Base-by-base conservation (phyloP, 192 early-diverging fungal genomes). In the Podila epicladia region DNA sequence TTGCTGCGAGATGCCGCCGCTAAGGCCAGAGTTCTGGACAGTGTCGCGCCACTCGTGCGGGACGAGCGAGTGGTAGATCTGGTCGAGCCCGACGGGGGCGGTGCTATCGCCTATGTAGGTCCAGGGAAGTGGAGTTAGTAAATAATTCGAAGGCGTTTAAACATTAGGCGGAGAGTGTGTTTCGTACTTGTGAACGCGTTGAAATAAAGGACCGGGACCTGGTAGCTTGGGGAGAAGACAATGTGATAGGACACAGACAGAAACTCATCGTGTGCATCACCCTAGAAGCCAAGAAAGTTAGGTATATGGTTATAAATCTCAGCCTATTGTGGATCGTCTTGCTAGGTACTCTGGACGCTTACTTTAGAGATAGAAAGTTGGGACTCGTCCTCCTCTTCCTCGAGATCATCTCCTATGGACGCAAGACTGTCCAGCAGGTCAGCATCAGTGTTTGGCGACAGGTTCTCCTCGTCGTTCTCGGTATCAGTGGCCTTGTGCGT, bases 181-280 rank as follows among this genome's bases (percentile, higher is more conserved):
- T 4, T 28, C 59, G 58, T 80, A 87, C 87, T 85, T 61, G 77
- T 74, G 67, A 71, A 89, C 9, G 88, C 85, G 50, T 87, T 86
- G 33, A 92, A 89, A 67, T 89, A 91, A 9, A 92, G 84, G 0
- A 90, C 88, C 0, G 91, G 91, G 17, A 89, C 86, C 32, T 83
- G 82, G 70, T 89, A 92, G 31, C 84, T 84, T n/a, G 84, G 33
- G 12, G 88, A 90, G 67, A 88, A 92, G 9, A 91, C 74, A 5
- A 92, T 85, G 75, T 92, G 91, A 61, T 89, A 86, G 58, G 87
- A 84, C 1, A 87, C 65, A 22, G 72, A 72, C 15, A 87, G 22
- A 38, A 64, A 78, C 17, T 77, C 72, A 24, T 45, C 29, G 8
- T 57, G 8, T 12, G 62, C 55, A 35, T 29, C 38, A 20, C 57